These are phyloP conservation scores for Colletotrichum sp. DNA, from an alignment of 2,329 filamentous ascomycete species.

Conservation along the genomic window DNA sequence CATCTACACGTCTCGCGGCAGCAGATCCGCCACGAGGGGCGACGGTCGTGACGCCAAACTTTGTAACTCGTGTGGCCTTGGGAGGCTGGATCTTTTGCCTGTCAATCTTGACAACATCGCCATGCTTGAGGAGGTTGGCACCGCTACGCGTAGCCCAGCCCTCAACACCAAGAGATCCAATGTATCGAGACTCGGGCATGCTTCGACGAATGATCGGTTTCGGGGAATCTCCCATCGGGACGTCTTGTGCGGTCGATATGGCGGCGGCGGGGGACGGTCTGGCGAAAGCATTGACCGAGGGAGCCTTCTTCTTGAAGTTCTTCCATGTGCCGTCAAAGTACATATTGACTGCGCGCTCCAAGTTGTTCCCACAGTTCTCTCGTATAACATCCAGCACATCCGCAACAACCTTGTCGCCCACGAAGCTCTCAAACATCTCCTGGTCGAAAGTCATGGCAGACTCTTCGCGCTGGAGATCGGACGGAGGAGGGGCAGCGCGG, in stretches of 20 bases:
- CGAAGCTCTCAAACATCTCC: slow-evolving; percentile 62
- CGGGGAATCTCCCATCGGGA: not conserved
- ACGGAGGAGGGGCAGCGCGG: not conserved
- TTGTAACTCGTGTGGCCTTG: slow-evolving; percentile 47
- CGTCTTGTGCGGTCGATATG: not conserved
- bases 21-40: slow-evolving; percentile 47
- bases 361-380: slow-evolving; percentile 59
- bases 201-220: slow-evolving; percentile 22
- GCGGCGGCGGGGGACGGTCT: not conserved
- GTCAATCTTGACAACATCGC: slow-evolving; percentile 85
- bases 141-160: slow-evolving; percentile 94
- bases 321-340: slow-evolving; percentile 75
- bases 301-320: slow-evolving; percentile 41
- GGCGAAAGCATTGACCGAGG: not conserved
- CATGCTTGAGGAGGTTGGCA: slow-evolving; percentile 74
- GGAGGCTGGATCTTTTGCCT: slow-evolving; percentile 76
- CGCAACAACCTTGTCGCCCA: slow-evolving; percentile 60
- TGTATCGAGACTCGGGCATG: slow-evolving; percentile 65
- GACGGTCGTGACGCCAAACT: slow-evolving; percentile 38
- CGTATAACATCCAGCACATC: slow-evolving; percentile 56
- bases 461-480: slow-evolving; percentile 25
- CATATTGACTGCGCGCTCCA: slow-evolving; percentile 71
- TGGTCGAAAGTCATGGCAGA: slow-evolving; percentile 55
- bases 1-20: slow-evolving; percentile 75
- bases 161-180: slow-evolving; percentile 89